phyloP scores from a whole-genome alignment of 2,329 filamentous ascomycete species.

The Exophiala sp. region DNA sequence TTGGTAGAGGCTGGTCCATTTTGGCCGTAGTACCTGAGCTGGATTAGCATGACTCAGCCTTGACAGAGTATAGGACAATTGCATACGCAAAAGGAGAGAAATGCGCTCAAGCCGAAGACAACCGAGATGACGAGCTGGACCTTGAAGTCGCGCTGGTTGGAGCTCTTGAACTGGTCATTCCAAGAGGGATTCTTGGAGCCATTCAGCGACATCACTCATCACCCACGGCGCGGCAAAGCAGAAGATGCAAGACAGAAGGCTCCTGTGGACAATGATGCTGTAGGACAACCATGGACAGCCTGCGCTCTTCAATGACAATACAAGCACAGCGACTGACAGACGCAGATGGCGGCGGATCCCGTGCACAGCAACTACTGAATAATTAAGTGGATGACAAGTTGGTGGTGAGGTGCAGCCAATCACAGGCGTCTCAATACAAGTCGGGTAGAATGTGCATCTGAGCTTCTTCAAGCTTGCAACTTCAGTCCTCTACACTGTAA shows the following conservation, averaged over 20 bases:
- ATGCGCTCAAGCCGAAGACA: conserved; percentile 40
- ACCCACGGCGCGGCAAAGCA: not conserved
- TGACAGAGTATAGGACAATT: not conserved
- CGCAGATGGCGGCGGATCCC: not conserved
- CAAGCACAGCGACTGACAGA: not conserved
- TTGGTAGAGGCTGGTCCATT: conserved; percentile 87
- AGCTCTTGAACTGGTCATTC: conserved; percentile 27
- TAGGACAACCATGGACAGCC: not conserved
- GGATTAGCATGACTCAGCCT: conserved; percentile 4
- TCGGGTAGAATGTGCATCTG: conserved; percentile 14
- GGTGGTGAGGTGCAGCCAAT: conserved; percentile 9
- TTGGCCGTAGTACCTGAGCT: conserved; percentile 68
- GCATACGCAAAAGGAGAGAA: conserved; percentile 44
- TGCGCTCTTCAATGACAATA: not conserved
- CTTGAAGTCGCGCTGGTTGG: conserved; percentile 35
- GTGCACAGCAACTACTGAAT: not conserved
- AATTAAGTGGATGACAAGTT: not conserved
- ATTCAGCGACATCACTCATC: conserved; percentile 18
- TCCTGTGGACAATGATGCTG: not conserved
- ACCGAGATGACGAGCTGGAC: conserved; percentile 43
- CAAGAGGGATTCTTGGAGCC: conserved; percentile 21
- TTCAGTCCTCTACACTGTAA: conserved; percentile 13
- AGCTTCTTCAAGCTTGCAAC: conserved; percentile 20
- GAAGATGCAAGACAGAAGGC: not conserved
- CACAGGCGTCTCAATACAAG: conserved; percentile 8